A percentile compares a stretch with the other conserved stretches of the same genome.
Conservation (phyloP, 2,329 filamentous ascomycete species). For the Lachnellula hyalina region DNA sequence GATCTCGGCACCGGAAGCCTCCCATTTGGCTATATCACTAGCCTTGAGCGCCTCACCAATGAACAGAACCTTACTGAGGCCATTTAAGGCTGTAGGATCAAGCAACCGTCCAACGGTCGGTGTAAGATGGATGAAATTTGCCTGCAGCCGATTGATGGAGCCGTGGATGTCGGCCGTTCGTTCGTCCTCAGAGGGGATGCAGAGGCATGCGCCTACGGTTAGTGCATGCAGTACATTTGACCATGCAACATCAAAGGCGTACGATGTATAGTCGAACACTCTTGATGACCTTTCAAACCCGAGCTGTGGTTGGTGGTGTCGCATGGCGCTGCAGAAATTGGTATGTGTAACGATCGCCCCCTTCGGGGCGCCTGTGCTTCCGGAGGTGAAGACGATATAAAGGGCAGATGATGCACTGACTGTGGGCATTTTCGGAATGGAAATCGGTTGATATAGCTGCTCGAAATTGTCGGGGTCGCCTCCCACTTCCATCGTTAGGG, state of each 20-base stretch:
- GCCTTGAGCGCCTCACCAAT: constrained; percentile 52
- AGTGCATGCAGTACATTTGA: constrained; percentile 11
- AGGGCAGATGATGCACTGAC: background rate
- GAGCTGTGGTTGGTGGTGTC: background rate
- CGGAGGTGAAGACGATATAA: constrained; percentile 18
- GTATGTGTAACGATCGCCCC: constrained; percentile 22
- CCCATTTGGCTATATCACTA: constrained; percentile 27
- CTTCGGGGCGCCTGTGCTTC: constrained; percentile 25
- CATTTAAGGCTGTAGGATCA: constrained; percentile 5
- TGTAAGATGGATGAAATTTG: constrained; percentile 6
- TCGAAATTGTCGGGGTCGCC: background rate
- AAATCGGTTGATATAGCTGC: background rate
- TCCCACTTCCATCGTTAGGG: background rate
- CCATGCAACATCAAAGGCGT: constrained; percentile 7
- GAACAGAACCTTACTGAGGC: background rate
- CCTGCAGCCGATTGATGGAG: constrained; percentile 1
- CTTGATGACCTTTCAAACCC: background rate
- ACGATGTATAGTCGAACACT: constrained; percentile 9
- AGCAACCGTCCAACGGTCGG: constrained; percentile 5
- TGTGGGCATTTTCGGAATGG: background rate
- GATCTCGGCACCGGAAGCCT: constrained; percentile 29
- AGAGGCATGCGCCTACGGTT: constrained; percentile 8
- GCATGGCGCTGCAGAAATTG: background rate
- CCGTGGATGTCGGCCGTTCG: constrained; percentile 1
- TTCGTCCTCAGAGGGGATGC: constrained; percentile 12